Evolutionary conservation across 768 basidiomycete genomes (phyloP).

Genomic region (Tricholoma terreum): DNA sequence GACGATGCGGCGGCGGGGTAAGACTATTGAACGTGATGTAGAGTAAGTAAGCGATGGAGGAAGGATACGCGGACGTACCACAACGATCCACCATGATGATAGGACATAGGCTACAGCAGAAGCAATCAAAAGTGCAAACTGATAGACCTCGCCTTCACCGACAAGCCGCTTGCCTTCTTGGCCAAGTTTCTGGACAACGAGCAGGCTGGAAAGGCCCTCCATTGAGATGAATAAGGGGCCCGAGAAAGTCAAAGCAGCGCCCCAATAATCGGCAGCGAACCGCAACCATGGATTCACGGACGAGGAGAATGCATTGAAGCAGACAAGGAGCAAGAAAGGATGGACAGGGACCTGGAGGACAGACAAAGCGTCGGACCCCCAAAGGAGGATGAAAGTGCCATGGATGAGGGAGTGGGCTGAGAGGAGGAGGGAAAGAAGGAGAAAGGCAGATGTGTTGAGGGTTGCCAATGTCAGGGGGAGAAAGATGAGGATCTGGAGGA

Average conservation of each 20-base stretch:
- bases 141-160: constrained; percentile 66
- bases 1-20: constrained; percentile 83
- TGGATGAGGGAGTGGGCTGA: constrained; percentile 77
- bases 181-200: constrained; percentile 79
- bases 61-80: constrained; percentile 44
- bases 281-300: constrained; percentile 56
- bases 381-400: constrained; percentile 71
- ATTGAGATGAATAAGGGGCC: constrained; percentile 78
- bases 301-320: constrained; percentile 80
- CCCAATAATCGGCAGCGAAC: constrained; percentile 68
- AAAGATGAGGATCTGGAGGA: constrained; percentile 77
- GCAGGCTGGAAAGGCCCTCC: constrained; percentile 81
- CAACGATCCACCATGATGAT: constrained; percentile 85
- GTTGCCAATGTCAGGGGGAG: constrained; percentile 84
- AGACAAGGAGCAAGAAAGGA: constrained; percentile 80
- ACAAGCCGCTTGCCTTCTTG: constrained; percentile 73
- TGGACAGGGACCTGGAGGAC: constrained; percentile 85
- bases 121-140: constrained; percentile 72
- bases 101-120: constrained; percentile 78
- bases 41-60: background rate
- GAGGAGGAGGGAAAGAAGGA: constrained; percentile 75
- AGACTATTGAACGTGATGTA: constrained; percentile 40
- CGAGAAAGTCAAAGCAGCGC: constrained; percentile 60
- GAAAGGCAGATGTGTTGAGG: constrained; percentile 74
- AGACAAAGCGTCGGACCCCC: constrained; percentile 68